Base-by-base conservation (phyloP, 179 eudicot genomes). In the Beta lomatogona region DNA sequence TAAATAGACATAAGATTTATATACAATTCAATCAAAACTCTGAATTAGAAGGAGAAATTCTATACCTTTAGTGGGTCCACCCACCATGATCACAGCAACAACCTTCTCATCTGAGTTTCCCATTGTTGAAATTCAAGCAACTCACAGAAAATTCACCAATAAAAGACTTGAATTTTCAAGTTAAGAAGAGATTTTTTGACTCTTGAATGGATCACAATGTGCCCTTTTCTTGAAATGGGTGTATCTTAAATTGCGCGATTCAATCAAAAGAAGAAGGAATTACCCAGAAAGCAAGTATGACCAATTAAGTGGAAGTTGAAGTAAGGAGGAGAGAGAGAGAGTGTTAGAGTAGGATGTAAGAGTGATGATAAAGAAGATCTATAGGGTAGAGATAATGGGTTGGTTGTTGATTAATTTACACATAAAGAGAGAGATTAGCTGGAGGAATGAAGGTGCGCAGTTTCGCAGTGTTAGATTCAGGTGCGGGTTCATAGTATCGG, bases 31-130 rank as follows among this genome's bases (percentile, higher is more conserved):
- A 55, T 57, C 64, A 77, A 1, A 45, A 67, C 55, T 10, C 16
- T n/a, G 79, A 71, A 41, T 28, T 31, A 9, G 36, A 25, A 19
- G 13, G 28, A 18, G 31, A n/a, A 83, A 80, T 14, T 44, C 11
- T 41, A 77, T 66, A 95, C 98, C 99, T 93, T 90, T 93, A 22
- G 97, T 91, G 68, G 97, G 99, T 13, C 99, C 98, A 76, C 97
- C 98, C 55, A 95, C 94, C 94, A 93, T 92, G 87, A 93, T 95
- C 81, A 92, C 97, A 52, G 99, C 98, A 11, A 93, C 95, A 61
- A 90, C 98, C 85, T 85, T 93, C 87, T 91, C 97, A 79, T 89
- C 92, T 45, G 92, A 82, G 82, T 75, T 90, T 36, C 86, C 95
- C 97, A 93, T 95, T 79, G 82, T 14, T 73, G 15, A 79, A 22